Conservation (phyloP, 2,329 filamentous ascomycete species). For the Ophiocordyceps camponoti-leonardi region DNA sequence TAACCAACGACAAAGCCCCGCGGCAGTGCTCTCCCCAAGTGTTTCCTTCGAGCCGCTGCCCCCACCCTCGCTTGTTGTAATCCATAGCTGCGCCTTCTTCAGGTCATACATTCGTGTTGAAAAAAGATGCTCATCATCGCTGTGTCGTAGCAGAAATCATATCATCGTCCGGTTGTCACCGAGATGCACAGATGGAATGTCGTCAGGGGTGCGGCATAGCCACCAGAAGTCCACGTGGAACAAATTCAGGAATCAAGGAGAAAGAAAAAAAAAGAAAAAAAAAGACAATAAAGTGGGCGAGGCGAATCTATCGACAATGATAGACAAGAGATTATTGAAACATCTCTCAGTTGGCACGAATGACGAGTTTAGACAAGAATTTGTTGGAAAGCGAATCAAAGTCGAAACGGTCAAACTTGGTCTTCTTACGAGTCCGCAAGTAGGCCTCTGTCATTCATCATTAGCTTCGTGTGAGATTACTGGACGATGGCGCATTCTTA, state of each 20-base stretch:
- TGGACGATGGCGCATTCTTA: conserved; percentile 20
- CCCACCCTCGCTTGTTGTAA: conserved; percentile 2
- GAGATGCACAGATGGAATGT: not conserved
- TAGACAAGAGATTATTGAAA: not conserved
- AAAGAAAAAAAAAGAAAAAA: not conserved
- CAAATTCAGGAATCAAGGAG: not conserved
- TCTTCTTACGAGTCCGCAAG: conserved; percentile 59
- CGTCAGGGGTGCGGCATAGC: not conserved
- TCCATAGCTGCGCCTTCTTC: conserved; percentile 17
- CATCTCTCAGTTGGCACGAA: conserved; percentile 58
- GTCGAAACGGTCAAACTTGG: conserved; percentile 77
- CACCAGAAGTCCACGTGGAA: not conserved
- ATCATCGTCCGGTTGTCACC: not conserved
- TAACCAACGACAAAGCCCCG: conserved; percentile 8
- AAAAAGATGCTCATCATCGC: conserved; percentile 7
- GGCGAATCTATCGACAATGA: not conserved
- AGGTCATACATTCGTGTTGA: conserved; percentile 18
- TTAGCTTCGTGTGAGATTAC: not conserved
- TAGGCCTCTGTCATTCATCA: conserved; percentile 52
- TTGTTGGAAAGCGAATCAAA: conserved; percentile 96
- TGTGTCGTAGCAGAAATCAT: conserved; percentile 12
- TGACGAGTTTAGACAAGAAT: conserved; percentile 90
- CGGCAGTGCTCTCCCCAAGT: not conserved
- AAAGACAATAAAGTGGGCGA: not conserved
- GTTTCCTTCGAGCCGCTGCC: not conserved